Evolutionary conservation across 2,329 filamentous ascomycete species (phyloP).

Genomic region (Beauveria medogensis): DNA sequence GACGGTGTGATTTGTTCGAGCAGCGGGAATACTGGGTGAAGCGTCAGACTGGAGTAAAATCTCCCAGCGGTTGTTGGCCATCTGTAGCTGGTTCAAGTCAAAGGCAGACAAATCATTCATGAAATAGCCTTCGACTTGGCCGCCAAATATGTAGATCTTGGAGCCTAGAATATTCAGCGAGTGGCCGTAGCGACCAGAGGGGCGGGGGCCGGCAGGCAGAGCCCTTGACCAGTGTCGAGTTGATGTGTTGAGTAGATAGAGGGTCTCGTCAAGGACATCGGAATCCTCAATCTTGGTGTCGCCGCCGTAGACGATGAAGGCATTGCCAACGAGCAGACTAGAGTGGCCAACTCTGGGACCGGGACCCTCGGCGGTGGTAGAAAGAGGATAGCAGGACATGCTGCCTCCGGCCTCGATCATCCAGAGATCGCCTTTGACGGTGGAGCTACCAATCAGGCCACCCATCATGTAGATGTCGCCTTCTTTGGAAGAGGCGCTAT

Average conservation of each 20-base stretch:
- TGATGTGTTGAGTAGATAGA: conserved; percentile 95
- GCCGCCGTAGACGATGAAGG: conserved; percentile 97
- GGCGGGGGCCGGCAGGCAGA: conserved; percentile 75
- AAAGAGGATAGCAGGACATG: conserved; percentile 84
- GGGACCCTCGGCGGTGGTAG: conserved; percentile 87
- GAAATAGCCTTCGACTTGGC: conserved; percentile 93
- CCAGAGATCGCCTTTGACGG: conserved; percentile 95
- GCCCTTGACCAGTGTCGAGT: conserved; percentile 97
- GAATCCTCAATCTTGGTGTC: conserved; percentile 95
- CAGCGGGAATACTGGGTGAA: conserved; percentile 59
- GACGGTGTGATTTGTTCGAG: conserved; percentile 89
- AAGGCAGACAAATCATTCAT: conserved; percentile 97
- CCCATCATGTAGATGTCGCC: conserved; percentile 98
- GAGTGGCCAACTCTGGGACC: conserved; percentile 91
- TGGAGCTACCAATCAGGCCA: conserved; percentile 87
- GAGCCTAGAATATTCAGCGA: conserved; percentile 94
- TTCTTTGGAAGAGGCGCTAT: conserved; percentile 86
- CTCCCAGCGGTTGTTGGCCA: conserved; percentile 88
- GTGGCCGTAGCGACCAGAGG: conserved; percentile 88
- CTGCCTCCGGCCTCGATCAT: conserved; percentile 87
- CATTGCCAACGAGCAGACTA: conserved; percentile 91
- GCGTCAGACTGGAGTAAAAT: conserved; percentile 63
- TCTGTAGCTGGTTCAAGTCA: conserved; percentile 89
- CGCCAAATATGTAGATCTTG: conserved; percentile 95
- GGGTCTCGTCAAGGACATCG: conserved; percentile 85